Evolutionary conservation across 2,329 filamentous ascomycete genomes (phyloP).

Genomic region (Fusarium staphyleae): DNA sequence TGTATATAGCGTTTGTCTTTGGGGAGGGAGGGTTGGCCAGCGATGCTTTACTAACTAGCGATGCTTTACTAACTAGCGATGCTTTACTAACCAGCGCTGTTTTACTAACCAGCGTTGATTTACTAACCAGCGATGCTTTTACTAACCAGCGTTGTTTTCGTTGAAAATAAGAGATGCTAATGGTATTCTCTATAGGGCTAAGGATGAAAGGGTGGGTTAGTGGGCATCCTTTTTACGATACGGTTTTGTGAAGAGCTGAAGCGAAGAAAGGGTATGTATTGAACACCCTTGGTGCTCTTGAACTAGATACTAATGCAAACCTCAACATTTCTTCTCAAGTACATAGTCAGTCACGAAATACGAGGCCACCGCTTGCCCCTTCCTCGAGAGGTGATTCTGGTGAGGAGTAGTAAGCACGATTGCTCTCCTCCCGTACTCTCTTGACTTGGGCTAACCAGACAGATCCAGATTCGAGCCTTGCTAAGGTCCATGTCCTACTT

Average conservation of each 20-base stretch:
- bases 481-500: too few relatives aligned
- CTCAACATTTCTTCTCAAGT: too few relatives aligned
- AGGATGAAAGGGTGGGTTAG: neutral
- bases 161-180: neutral
- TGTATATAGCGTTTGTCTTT: neutral
- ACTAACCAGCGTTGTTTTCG: neutral
- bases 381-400: too few relatives aligned
- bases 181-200: neutral
- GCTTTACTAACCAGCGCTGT: neutral
- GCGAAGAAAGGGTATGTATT: neutral
- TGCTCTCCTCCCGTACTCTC: too few relatives aligned
- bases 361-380: too few relatives aligned
- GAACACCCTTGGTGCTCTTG: neutral
- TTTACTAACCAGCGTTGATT: neutral
- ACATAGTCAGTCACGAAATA: too few relatives aligned
- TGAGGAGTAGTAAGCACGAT: too few relatives aligned
- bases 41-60: neutral
- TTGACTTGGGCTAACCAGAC: too few relatives aligned
- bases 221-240: neutral
- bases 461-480: too few relatives aligned
- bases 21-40: neutral
- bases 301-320: neutral
- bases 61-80: neutral
- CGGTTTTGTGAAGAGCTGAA: neutral
- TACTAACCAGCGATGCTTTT: neutral